These are phyloP conservation scores for Orbilia brochopaga DNA, from an alignment of 2,329 filamentous ascomycete species.

Conservation along the genomic window DNA sequence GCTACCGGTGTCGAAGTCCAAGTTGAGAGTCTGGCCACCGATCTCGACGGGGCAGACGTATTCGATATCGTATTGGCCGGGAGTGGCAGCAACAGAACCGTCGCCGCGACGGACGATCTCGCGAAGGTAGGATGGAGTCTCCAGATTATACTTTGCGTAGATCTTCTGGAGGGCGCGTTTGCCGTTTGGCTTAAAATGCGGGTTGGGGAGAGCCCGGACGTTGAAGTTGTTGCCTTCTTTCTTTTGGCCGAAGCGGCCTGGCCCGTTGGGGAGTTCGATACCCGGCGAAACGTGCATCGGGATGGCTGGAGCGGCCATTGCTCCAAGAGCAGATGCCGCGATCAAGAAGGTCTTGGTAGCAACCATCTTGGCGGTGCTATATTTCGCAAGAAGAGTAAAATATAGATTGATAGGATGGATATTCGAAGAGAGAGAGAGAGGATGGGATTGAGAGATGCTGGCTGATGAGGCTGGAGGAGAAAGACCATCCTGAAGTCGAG, in stretches of 20 bases:
- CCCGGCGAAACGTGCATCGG: slow-evolving; percentile 42
- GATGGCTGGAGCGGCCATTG: slow-evolving; percentile 31
- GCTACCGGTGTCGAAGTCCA: slow-evolving; percentile 75
- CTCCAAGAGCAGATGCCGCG: slow-evolving; percentile 29
- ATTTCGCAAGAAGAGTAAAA: neutral
- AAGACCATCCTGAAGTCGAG: slow-evolving; percentile 6
- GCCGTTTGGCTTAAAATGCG: slow-evolving; percentile 55
- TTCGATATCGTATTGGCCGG: slow-evolving; percentile 64
- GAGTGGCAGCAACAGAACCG: slow-evolving; percentile 60
- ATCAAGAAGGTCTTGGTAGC: slow-evolving; percentile 30
- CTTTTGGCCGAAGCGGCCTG: slow-evolving; percentile 29
- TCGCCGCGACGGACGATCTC: slow-evolving; percentile 36
- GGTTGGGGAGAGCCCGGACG: slow-evolving; percentile 59
- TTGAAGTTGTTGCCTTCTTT: slow-evolving; percentile 59
- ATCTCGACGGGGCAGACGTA: slow-evolving; percentile 69
- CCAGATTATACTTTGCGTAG: slow-evolving; percentile 33
- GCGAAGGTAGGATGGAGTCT: slow-evolving; percentile 20
- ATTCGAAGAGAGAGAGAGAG: neutral
- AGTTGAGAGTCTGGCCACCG: slow-evolving; percentile 67
- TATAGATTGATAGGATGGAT: neutral
- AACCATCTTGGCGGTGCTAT: slow-evolving; percentile 34
- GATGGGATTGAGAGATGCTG: slow-evolving; percentile 24
- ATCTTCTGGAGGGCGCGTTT: slow-evolving; percentile 34
- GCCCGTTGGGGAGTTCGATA: slow-evolving; percentile 33
- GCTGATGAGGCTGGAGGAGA: slow-evolving; percentile 14